Base-by-base conservation (phyloP, 768 basidiomycete species). In the Kondoa subrosea region DNA sequence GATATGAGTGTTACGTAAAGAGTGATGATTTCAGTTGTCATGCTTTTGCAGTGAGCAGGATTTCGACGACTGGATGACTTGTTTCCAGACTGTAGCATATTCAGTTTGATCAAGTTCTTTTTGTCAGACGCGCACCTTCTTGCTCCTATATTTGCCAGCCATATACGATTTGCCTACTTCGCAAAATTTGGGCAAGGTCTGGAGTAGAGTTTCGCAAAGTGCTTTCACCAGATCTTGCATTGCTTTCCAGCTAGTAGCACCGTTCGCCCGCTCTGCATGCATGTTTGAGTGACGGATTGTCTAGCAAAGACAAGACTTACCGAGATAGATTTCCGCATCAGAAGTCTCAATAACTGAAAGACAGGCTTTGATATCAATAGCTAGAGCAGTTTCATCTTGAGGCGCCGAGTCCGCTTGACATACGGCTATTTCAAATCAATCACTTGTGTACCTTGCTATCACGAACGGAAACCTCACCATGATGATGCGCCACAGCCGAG, bases 141-240 rank as follows among this genome's bases (percentile, higher is more conserved):
- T 87, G 76, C n/a, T n/a, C n/a, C n/a, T n/a, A n/a, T 88, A 91
- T 76, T 88, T 91, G 2, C 95, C 93, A 57, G 95, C 91, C 79
- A 92, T 85, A 74, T 91, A 93, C 27, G 83, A 85, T 76, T 84
- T 88, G 1, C 88, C 86, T 61, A 99, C 88, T 75, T 85, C 87
- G 90, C 91, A 93, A 78, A 96, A 96, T 73, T 83, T 89, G 16
- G 93, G 91, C 27, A 99, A 81, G 1, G 87, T 83, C n/a, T 85
- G 80, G 15, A 91, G 77, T 76, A 96, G 82, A 56, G 83, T 83
- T 75, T 96, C 92, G 2, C 89, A 91, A n/a, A 91, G 76, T 72
- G 82, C 85, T 79, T 90, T 91, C 62, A 91, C 84, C 80, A 96
- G 80, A 56, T 85, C 83, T 64, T 84, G 80, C 30, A 87, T 83